Evolutionary conservation across 2,329 filamentous ascomycete genomes (phyloP).

Genomic region (Trichoderma afroharzianum): DNA sequence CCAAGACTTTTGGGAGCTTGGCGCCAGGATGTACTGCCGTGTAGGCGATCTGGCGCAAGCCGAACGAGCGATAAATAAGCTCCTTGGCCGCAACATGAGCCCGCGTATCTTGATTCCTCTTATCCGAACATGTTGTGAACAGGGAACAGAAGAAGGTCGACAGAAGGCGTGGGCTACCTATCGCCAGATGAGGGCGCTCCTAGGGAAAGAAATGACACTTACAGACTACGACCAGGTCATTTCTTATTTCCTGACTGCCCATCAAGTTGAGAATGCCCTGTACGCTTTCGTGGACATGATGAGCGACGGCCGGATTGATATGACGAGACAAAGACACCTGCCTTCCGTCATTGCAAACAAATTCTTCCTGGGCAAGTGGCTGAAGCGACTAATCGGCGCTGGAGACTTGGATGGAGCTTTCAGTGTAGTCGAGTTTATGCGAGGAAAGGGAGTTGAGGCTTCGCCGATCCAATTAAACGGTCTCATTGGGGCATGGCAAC

Average conservation of each 20-base stretch:
- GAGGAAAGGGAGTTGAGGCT: constrained; percentile 61
- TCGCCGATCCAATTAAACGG: constrained; percentile 77
- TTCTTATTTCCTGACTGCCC: constrained; percentile 64
- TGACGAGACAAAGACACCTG: constrained; percentile 42
- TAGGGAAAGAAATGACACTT: constrained; percentile 61
- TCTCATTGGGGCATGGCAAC: constrained; percentile 73
- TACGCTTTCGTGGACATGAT: constrained; percentile 89
- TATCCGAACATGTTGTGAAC: constrained; percentile 62
- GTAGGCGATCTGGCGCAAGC: constrained; percentile 57
- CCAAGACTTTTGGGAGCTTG: constrained; percentile 59
- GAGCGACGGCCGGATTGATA: constrained; percentile 54
- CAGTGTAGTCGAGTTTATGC: constrained; percentile 73
- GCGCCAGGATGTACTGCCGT: constrained; percentile 60
- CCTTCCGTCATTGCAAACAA: constrained; percentile 60
- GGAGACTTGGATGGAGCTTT: constrained; percentile 68
- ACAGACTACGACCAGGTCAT: constrained; percentile 74
- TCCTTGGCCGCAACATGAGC: constrained; percentile 49
- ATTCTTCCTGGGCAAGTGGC: constrained; percentile 85
- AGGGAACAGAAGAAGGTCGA: constrained; percentile 43
- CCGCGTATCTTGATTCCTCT: constrained; percentile 61
- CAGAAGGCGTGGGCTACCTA: constrained; percentile 66
- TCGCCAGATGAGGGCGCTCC: constrained; percentile 56
- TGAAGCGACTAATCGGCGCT: constrained; percentile 75
- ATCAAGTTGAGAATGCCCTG: constrained; percentile 63
- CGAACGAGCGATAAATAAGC: constrained; percentile 50